phyloP scores from a whole-genome alignment of 768 basidiomycete genomes.

The Kwoniella europaea region DNA sequence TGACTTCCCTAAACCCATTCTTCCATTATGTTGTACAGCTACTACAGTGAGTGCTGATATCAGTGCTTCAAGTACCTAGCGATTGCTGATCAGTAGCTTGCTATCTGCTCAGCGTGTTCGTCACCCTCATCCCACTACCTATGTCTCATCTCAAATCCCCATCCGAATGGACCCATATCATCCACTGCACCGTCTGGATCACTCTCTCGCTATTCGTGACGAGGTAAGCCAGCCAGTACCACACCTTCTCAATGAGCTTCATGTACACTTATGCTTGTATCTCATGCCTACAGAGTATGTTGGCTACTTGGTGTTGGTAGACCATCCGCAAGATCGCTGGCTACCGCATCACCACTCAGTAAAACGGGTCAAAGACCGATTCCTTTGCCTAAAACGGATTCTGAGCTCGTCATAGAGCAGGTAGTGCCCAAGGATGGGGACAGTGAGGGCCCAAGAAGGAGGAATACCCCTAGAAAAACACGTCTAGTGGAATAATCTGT shows the following conservation, averaged over 20 bases:
- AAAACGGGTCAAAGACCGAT: conserved; percentile 18
- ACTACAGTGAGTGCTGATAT: conserved; percentile 27
- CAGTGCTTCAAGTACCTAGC: background rate
- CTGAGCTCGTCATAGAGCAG: conserved; percentile 16
- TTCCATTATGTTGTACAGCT: conserved; percentile 18
- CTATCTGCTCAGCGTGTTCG: conserved; percentile 29
- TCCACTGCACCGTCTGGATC: conserved; percentile 54
- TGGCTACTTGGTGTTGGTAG: conserved; percentile 21
- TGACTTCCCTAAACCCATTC: background rate
- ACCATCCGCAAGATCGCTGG: conserved; percentile 12
- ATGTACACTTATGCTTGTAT: background rate
- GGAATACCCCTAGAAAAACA: conserved; percentile 11
- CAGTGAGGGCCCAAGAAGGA: background rate
- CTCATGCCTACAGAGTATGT: background rate
- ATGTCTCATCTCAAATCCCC: conserved; percentile 40
- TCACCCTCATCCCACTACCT: conserved; percentile 51
- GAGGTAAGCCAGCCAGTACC: conserved; percentile 3
- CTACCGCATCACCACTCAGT: background rate
- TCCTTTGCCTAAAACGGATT: conserved; percentile 18
- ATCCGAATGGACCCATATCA: conserved; percentile 45
- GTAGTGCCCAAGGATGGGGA: conserved; percentile 4
- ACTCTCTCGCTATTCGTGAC: conserved; percentile 46
- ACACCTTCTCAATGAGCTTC: background rate
- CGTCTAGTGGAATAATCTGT: background rate
- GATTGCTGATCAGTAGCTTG: background rate